A percentile compares a stretch with the other conserved stretches of the same genome.
These are phyloP conservation scores for Paecilomyces dactylethromorphus DNA, from an alignment of 2,329 filamentous ascomycete genomes.

Conservation along the genomic window DNA sequence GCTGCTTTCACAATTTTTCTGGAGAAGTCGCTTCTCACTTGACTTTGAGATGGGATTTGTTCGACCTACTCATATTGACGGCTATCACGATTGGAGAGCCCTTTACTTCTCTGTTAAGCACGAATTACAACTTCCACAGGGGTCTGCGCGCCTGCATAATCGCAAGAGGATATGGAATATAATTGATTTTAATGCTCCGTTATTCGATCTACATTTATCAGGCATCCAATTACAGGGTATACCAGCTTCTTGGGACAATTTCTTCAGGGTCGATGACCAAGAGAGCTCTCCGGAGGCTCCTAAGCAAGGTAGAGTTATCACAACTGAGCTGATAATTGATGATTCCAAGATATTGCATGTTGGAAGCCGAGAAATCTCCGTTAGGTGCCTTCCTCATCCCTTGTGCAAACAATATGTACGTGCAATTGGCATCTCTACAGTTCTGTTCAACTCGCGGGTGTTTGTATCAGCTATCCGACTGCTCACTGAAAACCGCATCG, in stretches of 20 bases:
- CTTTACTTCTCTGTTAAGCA: conserved; percentile 1
- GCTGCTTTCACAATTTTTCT: not conserved
- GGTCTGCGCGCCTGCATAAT: not conserved
- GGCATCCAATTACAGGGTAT: not conserved
- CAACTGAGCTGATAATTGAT: not conserved
- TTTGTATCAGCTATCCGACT: conserved; percentile 1
- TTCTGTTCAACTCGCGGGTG: not conserved
- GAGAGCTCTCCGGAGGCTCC: not conserved
- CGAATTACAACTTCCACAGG: not conserved
- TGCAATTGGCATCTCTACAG: not conserved
- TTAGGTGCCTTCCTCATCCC: not conserved
- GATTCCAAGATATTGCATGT: not conserved
- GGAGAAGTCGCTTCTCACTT: conserved; percentile 1
- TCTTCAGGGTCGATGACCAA: not conserved
- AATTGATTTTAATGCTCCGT: not conserved
- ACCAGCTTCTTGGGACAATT: not conserved
- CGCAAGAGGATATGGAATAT: conserved; percentile 1
- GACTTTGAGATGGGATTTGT: conserved; percentile 1
- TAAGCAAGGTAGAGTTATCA: not conserved
- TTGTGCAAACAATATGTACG: not conserved
- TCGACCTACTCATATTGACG: not conserved
- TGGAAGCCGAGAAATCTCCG: not conserved
- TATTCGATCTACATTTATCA: not conserved
- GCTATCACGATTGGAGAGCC: not conserved
- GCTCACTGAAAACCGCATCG: not conserved